Conservation (phyloP, 805 yeast genomes). For the Metschnikowia reukaufii region DNA sequence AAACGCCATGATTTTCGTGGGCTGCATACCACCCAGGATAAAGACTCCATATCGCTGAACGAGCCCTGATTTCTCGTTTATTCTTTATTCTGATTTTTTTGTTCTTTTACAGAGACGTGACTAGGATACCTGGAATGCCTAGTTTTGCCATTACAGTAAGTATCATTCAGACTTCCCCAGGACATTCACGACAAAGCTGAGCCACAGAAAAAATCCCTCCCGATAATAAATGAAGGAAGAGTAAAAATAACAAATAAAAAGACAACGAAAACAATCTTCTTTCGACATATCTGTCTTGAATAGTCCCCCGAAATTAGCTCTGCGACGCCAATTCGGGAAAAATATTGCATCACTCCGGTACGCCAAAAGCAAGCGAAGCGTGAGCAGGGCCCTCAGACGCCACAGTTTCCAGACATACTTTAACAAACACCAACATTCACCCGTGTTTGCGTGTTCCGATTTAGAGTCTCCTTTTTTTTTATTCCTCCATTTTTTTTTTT, state of each 20-base stretch:
- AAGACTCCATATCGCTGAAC: background rate
- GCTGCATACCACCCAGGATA: no score
- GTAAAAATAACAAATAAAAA: no score
- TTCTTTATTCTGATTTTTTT: no score
- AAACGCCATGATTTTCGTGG: no score
- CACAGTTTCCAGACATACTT: slow-evolving; percentile 5
- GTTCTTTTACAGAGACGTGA: background rate
- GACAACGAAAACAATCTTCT: no score
- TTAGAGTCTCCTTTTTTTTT: background rate
- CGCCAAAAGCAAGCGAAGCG: slow-evolving; percentile 4
- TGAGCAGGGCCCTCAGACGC: slow-evolving; percentile 3
- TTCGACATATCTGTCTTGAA: background rate
- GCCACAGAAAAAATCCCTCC: no score
- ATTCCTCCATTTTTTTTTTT: background rate
- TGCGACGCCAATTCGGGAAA: background rate
- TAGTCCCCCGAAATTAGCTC: background rate
- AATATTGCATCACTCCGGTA: slow-evolving; percentile 9
- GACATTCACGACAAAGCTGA: no score
- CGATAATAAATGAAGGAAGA: no score
- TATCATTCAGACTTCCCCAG: no score
- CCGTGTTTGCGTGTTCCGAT: slow-evolving; percentile 1
- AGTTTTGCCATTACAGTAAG: no score
- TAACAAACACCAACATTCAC: background rate
- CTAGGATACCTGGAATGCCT: no score
- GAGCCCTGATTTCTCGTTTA: no score